Evolutionary conservation across 768 basidiomycete species (phyloP).

Genomic region (Gautieria morchelliformis): DNA sequence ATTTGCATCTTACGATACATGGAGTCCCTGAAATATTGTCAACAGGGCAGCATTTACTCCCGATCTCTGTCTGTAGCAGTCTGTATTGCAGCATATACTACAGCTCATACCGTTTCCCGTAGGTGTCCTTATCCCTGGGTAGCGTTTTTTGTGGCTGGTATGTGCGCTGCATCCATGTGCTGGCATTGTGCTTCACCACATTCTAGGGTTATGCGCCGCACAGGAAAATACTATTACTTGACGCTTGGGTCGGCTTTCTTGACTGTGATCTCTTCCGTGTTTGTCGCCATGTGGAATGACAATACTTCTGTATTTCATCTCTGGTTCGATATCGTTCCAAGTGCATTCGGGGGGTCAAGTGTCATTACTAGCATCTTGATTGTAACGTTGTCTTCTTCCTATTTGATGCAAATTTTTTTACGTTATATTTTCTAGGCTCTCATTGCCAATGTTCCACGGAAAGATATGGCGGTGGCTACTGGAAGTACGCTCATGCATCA

Average conservation of each 20-base stretch:
- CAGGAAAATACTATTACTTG: slow-evolving; percentile 76
- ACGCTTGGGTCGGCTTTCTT: slow-evolving; percentile 58
- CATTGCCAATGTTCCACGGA: slow-evolving; percentile 70
- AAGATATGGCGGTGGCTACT: slow-evolving; percentile 82
- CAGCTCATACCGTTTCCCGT: slow-evolving; percentile 5
- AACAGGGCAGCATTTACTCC: slow-evolving; percentile 74
- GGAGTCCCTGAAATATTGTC: not conserved
- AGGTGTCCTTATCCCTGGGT: slow-evolving; percentile 76
- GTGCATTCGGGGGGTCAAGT: slow-evolving; percentile 78
- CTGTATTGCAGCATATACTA: slow-evolving; percentile 12
- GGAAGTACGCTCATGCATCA: slow-evolving; percentile 51
- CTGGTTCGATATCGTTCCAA: slow-evolving; percentile 72
- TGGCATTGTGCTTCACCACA: not conserved
- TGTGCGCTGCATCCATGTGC: slow-evolving; percentile 17
- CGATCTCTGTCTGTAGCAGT: slow-evolving; percentile 63
- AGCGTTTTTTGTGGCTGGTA: slow-evolving; percentile 85
- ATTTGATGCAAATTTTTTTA: not conserved
- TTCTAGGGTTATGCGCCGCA: slow-evolving; percentile 71
- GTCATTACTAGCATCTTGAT: slow-evolving; percentile 82
- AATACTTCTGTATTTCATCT: slow-evolving; percentile 50
- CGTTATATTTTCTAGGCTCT: slow-evolving; percentile 48
- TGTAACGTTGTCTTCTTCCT: slow-evolving; percentile 34
- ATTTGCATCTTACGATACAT: not conserved
- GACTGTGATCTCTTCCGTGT: slow-evolving; percentile 46
- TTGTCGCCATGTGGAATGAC: slow-evolving; percentile 61